Conservation (phyloP, 805 yeast genomes). For the Sugiyamaella americana region DNA sequence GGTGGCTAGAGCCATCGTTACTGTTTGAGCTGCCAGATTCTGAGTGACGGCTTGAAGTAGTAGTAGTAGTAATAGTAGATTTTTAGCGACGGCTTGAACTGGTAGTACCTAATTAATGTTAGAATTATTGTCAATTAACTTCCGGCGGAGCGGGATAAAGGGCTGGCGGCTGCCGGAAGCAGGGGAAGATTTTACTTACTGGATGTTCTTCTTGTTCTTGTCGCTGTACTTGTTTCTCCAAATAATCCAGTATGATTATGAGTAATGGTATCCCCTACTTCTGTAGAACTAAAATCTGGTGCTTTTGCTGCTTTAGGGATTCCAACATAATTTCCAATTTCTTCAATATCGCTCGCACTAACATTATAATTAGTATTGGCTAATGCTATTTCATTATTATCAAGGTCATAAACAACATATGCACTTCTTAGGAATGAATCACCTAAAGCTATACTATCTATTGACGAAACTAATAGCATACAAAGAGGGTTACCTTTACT, state of each 20-base stretch:
- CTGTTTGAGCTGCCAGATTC: no score
- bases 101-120: no score
- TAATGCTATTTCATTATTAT: conserved; percentile 47
- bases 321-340: conserved; percentile 16
- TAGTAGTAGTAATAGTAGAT: no score
- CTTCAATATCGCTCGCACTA: conserved; percentile 22
- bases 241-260: background rate
- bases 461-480: conserved; percentile 9
- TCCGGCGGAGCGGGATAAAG: no score
- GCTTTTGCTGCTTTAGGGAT: conserved; percentile 30
- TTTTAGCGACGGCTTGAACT: no score
- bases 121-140: no score
- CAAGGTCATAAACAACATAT: conserved; percentile 64
- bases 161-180: no score
- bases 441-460: conserved; percentile 42
- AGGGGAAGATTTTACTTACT: no score
- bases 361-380: conserved; percentile 39
- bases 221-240: no score
- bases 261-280: background rate
- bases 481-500: conserved; percentile 7
- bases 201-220: no score
- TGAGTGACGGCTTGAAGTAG: no score
- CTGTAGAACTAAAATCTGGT: conserved; percentile 19
- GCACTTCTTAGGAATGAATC: conserved; percentile 58
- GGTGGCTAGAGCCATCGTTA: no score